Base-by-base conservation (phyloP, 139 green algal species). In the Chlorella vulgaris region DNA sequence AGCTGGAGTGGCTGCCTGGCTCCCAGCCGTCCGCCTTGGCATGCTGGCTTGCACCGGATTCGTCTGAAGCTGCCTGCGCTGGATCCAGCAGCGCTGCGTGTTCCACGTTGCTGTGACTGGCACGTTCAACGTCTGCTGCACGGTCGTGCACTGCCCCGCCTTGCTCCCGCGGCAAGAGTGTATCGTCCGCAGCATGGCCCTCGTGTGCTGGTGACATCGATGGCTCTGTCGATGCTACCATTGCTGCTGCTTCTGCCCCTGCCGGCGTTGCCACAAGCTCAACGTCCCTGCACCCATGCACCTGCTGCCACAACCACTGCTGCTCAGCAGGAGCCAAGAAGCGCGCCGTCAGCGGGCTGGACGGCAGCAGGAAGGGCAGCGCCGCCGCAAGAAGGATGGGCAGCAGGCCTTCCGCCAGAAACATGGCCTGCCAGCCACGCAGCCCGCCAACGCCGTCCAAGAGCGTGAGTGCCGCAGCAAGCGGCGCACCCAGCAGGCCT, bases 371-470 rank as follows among this genome's bases (percentile, higher is more conserved):
- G 5, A 51, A 70, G 26, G 47, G 39, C 24, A 83, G 35, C 13
- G 50, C 77, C 4, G 58, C 65, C 10, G 77, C 47, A 18, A 83
- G 77, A 43, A 74, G 47, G 21, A 76, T 31, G 1, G 77, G 51
- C 33, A 51, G 47, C 13, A 76, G 15, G 2, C 65, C 83, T 29
- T 87, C 76, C 4, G 82, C 0, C 33, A 85, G 19, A 33, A 87
- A 84, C 26, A 85, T 61, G 61, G 61, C 69, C 47, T 51, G 71
- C 71, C 78, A 83, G 78, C 67, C 67, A 2, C 29, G 21, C 78
- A 78, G 67, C 31, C 78, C 67, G 3, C 4, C 51, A 18, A 24
- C 26, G 19, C 68, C 78, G 10, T 76, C 77, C 26, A 83, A 50
- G 15, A 36, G 33, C 77, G 76, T 73, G n/a, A 81, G 47, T 18